Evolutionary conservation across 2,329 filamentous ascomycete species (phyloP), one percentile per base, ranked within the genome.

Genomic region (Esteya vermicola): DNA sequence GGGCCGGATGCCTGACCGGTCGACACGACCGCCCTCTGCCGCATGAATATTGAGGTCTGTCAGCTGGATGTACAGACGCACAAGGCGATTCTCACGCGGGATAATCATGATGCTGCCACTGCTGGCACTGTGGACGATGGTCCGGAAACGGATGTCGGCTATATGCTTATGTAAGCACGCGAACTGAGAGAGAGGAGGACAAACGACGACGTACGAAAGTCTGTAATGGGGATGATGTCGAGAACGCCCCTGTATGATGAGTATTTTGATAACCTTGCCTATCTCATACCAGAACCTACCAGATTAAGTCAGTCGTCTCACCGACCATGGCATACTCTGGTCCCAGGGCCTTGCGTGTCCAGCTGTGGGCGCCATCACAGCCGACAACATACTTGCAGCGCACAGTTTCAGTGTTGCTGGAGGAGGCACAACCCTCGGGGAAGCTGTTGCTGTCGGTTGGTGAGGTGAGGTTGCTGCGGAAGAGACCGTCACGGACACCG

Each of bases 351-450:
- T 65, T 63, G 30, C 78, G 60, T 0, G 72, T 74, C 74, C 76
- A 81, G 41, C 68, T 75, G 49, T 78, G 75, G 0, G 79, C 78
- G 0, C 79, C 79, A 46, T 83, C 79, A 33, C 72, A 77, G 1
- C 78, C 79, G 4, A 85, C 63, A 23, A 84, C 62, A 45, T 79
- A 84, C 51, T 77, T 77, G 6, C 70, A 65, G 30, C 60, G 65
- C 3, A 78, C 57, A 0, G 55, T 51, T 47, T 72, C 67, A 36
- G 63, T 42, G 54, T 60, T 28, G 51, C 52, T 13, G 33, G n/a
- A 14, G 37, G 32, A 16, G 39, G 36, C 10, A n/a, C 9, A 9
- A 41, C 40, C 5, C 44, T 26, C 18, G 10, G 8, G 30, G 4
- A 47, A 46, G 2, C 35, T 69, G 41, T 75, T 71, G 44, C 72